These are phyloP conservation scores for Metschnikowia peoriensis DNA, from an alignment of 805 yeast species.

Conservation along the genomic window DNA sequence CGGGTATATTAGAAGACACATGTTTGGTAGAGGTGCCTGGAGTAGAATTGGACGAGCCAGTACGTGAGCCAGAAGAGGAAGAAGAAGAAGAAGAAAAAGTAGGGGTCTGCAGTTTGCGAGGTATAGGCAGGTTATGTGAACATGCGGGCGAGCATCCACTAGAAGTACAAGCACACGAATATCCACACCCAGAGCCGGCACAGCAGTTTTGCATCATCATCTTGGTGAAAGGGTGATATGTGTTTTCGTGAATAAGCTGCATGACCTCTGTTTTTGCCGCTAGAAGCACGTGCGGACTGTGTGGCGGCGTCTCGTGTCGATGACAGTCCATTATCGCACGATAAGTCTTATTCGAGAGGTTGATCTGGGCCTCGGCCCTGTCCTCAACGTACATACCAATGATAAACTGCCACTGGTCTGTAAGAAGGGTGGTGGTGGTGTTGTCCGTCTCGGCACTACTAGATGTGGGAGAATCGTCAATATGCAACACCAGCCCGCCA, in stretches of 20 bases:
- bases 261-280: conserved; percentile 32
- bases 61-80: not conserved
- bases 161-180: not conserved
- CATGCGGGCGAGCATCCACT: not conserved
- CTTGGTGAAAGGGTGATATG: conserved; percentile 20
- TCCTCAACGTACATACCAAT: conserved; percentile 39
- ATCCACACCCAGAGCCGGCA: not conserved
- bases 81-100: not conserved
- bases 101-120: not conserved
- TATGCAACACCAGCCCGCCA: not conserved
- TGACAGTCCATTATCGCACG: conserved; percentile 22
- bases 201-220: not conserved
- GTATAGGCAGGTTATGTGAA: not conserved
- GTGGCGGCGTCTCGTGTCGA: conserved; percentile 19
- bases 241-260: conserved; percentile 36
- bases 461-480: not conserved
- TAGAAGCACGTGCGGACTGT: conserved; percentile 26
- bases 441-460: not conserved
- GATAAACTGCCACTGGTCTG: conserved; percentile 38
- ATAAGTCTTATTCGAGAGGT: conserved; percentile 42
- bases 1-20: not conserved
- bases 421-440: not conserved
- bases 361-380: conserved; percentile 49
- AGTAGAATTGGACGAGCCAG: not conserved
- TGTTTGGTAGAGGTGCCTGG: not conserved